Evolutionary conservation across 1,284 basidiomycete species (phyloP).

Genomic region (Pterulicium gracile): DNA sequence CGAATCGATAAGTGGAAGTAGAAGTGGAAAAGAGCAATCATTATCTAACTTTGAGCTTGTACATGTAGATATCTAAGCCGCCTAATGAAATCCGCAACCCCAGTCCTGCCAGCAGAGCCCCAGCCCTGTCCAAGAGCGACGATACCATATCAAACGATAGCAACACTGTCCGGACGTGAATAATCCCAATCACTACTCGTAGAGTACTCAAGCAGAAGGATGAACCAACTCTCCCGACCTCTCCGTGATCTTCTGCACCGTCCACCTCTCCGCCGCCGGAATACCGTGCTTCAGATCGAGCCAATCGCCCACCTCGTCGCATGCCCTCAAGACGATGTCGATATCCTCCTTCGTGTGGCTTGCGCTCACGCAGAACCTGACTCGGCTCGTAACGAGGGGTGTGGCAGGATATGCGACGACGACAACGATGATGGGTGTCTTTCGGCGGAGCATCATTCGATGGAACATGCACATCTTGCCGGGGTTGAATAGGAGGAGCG

Average conservation of each 20-base stretch:
- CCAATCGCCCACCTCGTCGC: conserved; percentile 86
- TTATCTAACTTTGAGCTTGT: too few species aligned
- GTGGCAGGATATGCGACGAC: conserved; percentile 92
- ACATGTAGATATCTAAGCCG: too few species aligned
- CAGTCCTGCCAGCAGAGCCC: too few species aligned
- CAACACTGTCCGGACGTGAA: too few species aligned
- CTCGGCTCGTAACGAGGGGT: conserved; percentile 81
- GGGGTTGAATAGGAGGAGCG: conserved; percentile 87
- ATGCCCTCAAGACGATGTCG: conserved; percentile 78
- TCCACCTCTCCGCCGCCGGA: conserved; percentile 60
- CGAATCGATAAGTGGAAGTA: too few species aligned
- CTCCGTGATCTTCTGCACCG: conserved; percentile 67
- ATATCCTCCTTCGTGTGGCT: conserved; percentile 97
- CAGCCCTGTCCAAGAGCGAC: too few species aligned
- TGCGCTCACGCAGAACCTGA: conserved; percentile 91
- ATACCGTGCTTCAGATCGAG: conserved; percentile 78
- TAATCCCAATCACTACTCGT: too few species aligned
- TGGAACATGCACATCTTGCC: conserved; percentile 89
- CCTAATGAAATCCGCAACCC: too few species aligned
- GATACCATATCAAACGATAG: too few species aligned
- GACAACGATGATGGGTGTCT: conserved; percentile 79
- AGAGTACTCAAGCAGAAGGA: too few species aligned
- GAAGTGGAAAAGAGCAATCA: too few species aligned
- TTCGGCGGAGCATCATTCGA: conserved; percentile 77
- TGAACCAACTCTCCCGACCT: conserved; percentile 73